Percentiles rank a stretch among this genome's conserved stretches.
Evolutionary conservation across 192 early-diverging fungal species (phyloP).

Genomic region (Entophlyctis luteolus): DNA sequence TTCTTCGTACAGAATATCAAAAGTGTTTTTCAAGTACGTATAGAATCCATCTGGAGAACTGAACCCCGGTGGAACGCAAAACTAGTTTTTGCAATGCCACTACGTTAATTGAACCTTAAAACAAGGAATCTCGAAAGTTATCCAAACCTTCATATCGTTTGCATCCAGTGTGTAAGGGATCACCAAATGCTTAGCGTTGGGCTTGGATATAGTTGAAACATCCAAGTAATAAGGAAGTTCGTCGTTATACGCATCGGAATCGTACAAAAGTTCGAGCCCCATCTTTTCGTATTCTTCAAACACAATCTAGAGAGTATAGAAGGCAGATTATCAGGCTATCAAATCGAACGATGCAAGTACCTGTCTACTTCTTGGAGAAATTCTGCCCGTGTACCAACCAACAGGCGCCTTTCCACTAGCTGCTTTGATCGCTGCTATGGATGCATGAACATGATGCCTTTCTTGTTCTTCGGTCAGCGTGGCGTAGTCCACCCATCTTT

Average conservation of each 20-base stretch:
- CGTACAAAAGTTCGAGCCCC: constrained; percentile 47
- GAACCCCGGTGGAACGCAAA: constrained; percentile 49
- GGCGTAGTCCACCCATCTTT: constrained; percentile 35
- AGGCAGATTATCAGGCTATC: background rate
- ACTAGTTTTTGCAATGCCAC: background rate
- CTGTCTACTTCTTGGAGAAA: constrained; percentile 26
- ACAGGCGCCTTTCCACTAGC: constrained; percentile 40
- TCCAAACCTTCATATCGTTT: constrained; percentile 55
- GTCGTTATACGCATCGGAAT: constrained; percentile 55
- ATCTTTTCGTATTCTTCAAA: constrained; percentile 38
- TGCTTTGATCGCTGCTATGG: constrained; percentile 34
- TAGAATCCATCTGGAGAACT: constrained; percentile 41
- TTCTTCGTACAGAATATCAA: constrained; percentile 47
- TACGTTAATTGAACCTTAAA: background rate
- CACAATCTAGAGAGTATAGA: constrained; percentile 25
- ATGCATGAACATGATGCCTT: constrained; percentile 31
- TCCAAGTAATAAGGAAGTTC: constrained; percentile 49
- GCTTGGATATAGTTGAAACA: background rate
- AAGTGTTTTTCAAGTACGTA: constrained; percentile 48
- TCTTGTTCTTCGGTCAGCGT: constrained; percentile 24
- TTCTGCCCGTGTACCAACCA: constrained; percentile 57
- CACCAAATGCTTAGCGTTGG: constrained; percentile 37
- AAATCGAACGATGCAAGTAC: no score
- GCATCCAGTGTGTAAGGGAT: constrained; percentile 49
- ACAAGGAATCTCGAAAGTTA: background rate